phyloP scores from a whole-genome alignment of 805 yeast species.

The Ogataea pini region DNA sequence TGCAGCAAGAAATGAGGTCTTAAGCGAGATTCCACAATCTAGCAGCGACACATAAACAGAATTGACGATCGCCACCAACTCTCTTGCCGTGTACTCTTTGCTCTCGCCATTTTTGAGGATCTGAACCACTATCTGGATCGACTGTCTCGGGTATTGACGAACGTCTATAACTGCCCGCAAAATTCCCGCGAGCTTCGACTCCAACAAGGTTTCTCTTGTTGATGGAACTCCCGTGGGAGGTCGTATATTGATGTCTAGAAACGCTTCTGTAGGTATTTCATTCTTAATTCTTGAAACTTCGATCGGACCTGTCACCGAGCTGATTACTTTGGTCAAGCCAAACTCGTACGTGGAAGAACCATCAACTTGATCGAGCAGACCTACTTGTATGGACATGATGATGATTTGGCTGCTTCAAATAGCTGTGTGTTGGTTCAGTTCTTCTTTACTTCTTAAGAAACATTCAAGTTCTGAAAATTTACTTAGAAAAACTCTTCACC shows the following conservation, averaged over 20 bases:
- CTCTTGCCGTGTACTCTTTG: constrained; percentile 41
- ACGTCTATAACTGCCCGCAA: constrained; percentile 61
- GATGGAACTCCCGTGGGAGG: constrained; percentile 75
- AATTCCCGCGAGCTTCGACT: constrained; percentile 65
- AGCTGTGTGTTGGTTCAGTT: too few species aligned
- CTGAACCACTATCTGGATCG: constrained; percentile 69
- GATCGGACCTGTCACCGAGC: constrained; percentile 88
- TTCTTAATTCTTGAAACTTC: constrained; percentile 75
- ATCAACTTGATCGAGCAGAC: constrained; percentile 59
- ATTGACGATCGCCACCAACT: constrained; percentile 71
- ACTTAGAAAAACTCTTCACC: too few species aligned
- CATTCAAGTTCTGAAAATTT: too few species aligned
- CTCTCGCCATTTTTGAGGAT: constrained; percentile 55
- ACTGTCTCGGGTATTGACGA: constrained; percentile 74
- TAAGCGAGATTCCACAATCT: constrained; percentile 75
- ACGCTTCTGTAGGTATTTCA: constrained; percentile 77
- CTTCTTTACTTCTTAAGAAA: too few species aligned
- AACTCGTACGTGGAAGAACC: constrained; percentile 68
- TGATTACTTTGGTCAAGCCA: constrained; percentile 59
- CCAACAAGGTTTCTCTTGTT: constrained; percentile 74
- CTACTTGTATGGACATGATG: constrained; percentile 17
- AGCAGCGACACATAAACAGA: constrained; percentile 72
- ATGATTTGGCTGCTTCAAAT: not conserved
- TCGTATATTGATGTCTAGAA: constrained; percentile 73
- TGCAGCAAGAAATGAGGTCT: constrained; percentile 60